Percentiles rank a stretch among this genome's conserved stretches.
Evolutionary conservation across 176 grass and related monocot species (phyloP).

Genomic region (Urochloa ruziziensis): DNA sequence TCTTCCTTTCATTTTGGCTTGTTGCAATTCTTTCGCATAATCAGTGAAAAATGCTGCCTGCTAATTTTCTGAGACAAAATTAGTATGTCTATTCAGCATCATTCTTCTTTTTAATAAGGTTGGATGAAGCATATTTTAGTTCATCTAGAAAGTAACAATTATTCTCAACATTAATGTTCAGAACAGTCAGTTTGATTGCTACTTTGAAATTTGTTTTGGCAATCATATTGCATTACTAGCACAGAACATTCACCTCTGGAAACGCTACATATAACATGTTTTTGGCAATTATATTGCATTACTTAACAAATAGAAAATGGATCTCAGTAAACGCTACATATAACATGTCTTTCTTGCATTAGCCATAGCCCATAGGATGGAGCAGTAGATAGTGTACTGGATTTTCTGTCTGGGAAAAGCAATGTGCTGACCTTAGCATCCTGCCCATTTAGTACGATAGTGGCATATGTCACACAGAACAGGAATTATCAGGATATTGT

Average conservation of each 20-base stretch:
- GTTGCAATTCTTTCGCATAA: not conserved
- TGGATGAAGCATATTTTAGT: not conserved
- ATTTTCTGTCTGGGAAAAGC: not conserved
- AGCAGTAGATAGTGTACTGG: not conserved
- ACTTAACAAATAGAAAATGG: not conserved
- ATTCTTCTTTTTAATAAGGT: not conserved
- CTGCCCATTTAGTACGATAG: not conserved
- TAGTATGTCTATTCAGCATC: not conserved
- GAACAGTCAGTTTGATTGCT: not conserved
- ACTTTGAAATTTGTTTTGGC: not conserved
- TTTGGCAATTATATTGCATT: not conserved
- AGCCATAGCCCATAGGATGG: not conserved
- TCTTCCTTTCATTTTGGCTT: not conserved
- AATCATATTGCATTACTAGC: not conserved
- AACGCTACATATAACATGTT: not conserved
- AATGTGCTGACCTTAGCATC: not conserved
- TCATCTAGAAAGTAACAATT: not conserved
- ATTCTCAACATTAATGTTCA: not conserved
- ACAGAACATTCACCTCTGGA: not conserved
- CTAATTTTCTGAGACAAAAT: not conserved
- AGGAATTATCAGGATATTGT: not conserved
- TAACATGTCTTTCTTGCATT: not conserved
- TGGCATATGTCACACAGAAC: not conserved
- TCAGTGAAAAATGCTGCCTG: not conserved
- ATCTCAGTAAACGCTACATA: not conserved